Evolutionary conservation across 495 filamentous ascomycete genomes (phyloP).

Genomic region (Penicillium goetzii): DNA sequence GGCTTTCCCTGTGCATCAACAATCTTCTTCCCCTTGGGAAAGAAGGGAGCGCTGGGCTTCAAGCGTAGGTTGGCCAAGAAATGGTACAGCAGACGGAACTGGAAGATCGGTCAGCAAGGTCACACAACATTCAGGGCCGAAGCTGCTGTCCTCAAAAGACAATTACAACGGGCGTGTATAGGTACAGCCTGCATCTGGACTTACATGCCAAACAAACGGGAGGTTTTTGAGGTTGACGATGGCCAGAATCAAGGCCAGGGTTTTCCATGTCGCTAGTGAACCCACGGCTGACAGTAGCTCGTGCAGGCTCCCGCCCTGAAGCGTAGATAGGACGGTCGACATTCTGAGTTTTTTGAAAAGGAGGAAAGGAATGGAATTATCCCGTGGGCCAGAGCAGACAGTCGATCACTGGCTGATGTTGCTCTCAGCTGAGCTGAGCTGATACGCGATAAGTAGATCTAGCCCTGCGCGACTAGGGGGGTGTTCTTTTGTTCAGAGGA

Average conservation of each 20-base stretch:
- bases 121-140: constrained; percentile 1
- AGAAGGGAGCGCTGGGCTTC: constrained; percentile 42
- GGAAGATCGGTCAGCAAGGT: constrained; percentile 25
- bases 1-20: constrained; percentile 38
- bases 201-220: constrained; percentile 66
- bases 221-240: constrained; percentile 64
- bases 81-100: constrained; percentile 56
- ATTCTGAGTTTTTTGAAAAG: background rate
- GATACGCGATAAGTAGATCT: constrained; percentile 19
- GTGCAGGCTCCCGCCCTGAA: constrained; percentile 31
- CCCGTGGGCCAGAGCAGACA: background rate
- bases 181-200: constrained; percentile 26
- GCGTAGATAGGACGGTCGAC: constrained; percentile 10
- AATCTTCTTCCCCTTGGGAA: constrained; percentile 37
- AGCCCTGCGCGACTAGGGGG: constrained; percentile 7
- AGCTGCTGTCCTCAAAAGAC: background rate
- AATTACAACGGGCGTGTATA: background rate
- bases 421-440: constrained; percentile 6
- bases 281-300: constrained; percentile 29
- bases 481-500: constrained; percentile 5
- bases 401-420: background rate
- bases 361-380: background rate
- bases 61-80: constrained; percentile 56
- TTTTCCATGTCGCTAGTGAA: constrained; percentile 53
- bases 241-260: constrained; percentile 56